phyloP scores from a whole-genome alignment of 495 filamentous ascomycete genomes.

The Aspergillus sclerotioniger region DNA sequence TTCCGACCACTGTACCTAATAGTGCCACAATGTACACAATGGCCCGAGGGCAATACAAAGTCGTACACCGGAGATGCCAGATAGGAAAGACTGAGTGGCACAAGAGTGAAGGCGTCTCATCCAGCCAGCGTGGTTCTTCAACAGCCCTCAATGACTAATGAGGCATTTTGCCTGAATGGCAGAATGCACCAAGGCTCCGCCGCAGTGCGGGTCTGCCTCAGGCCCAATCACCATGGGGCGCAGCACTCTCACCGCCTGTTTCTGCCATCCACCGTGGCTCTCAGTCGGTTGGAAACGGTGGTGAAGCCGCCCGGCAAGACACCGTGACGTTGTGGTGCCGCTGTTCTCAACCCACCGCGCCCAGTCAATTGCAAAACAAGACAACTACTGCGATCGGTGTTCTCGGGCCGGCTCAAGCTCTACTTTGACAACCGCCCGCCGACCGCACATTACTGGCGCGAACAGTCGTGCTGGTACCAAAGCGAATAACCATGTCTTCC shows the following conservation, averaged over 20 bases:
- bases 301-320: too few relatives aligned
- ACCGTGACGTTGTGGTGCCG: too few relatives aligned
- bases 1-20: constrained; percentile 1
- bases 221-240: not conserved
- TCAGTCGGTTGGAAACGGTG: not conserved
- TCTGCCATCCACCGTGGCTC: constrained; percentile 16
- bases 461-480: not conserved
- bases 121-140: not conserved
- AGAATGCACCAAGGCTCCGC: not conserved
- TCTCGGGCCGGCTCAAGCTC: too few relatives aligned
- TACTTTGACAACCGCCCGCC: too few relatives aligned
- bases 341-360: too few relatives aligned
- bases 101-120: not conserved
- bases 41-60: not conserved
- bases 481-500: constrained; percentile 60
- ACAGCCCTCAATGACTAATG: not conserved
- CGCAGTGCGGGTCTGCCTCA: constrained; percentile 1
- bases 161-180: constrained; percentile 16
- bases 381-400: too few relatives aligned
- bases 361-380: too few relatives aligned
- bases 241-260: constrained; percentile 13
- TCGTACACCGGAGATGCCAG: not conserved
- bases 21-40: constrained; percentile 3
- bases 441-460: too few relatives aligned
- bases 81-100: constrained; percentile 1